These are phyloP conservation scores for Glycine latifolia DNA, from an alignment of 306 rosid species.

Conservation along the genomic window DNA sequence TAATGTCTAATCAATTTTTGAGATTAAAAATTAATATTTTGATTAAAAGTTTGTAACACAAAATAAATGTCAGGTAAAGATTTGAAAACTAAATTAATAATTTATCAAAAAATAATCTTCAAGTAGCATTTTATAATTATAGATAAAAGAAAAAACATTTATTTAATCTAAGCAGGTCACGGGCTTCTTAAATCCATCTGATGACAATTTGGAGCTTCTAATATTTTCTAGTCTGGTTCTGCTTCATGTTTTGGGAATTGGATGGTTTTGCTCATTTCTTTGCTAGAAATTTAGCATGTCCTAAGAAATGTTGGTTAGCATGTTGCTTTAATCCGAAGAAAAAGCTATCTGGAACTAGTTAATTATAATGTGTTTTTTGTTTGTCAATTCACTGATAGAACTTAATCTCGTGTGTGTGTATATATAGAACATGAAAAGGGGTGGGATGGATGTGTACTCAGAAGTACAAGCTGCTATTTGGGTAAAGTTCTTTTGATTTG, in stretches of 20 bases:
- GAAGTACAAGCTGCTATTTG: neutral
- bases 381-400: neutral
- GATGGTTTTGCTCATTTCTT: neutral
- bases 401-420: neutral
- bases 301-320: neutral
- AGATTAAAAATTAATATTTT: neutral
- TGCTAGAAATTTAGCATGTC: neutral
- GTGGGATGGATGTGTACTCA: neutral
- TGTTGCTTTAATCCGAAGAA: neutral
- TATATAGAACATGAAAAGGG: neutral
- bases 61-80: neutral
- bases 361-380: too few relatives aligned
- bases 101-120: too few relatives aligned
- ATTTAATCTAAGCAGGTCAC: too few relatives aligned
- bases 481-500: neutral
- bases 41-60: neutral
- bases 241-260: neutral
- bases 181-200: neutral
- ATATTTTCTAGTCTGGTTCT: neutral
- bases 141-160: too few relatives aligned
- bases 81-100: neutral
- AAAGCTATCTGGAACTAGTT: neutral
- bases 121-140: too few relatives aligned
- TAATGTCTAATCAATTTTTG: too few relatives aligned
- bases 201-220: too few relatives aligned